Base-by-base conservation (phyloP, 192 early-diverging fungal genomes). In the Jimgerdemannia flammicorona region DNA sequence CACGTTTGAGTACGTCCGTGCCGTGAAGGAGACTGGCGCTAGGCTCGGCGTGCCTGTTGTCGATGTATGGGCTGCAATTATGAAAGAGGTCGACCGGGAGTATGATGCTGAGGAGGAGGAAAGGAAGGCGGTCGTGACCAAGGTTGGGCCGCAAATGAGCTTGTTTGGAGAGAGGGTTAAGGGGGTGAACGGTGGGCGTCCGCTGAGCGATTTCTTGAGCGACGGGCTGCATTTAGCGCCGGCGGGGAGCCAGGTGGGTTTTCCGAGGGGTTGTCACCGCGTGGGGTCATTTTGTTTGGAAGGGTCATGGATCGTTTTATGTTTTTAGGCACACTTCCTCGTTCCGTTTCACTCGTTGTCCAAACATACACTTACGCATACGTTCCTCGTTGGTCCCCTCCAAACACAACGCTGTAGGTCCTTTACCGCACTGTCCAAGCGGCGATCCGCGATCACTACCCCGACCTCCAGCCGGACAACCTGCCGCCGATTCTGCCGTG, bases 1-100 rank as follows among this genome's bases (percentile, higher is more conserved):
- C 49, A 87, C 90, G 0, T 14, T 59, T 6, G 8, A 0, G 49
- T 59, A 59, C 14, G 49, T 59, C 6, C 49, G 49, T 14, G 14
- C 14, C 49, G 49, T 14, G 49, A 59, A 14, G 49, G 49, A 2
- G 8, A 14, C 14, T 14, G 49, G 49, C 8, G 2, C 8, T 6
- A 59, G 14, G 14, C 6, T 59, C 14, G 49, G 49, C 8, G 49
- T 59, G 49, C 49, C 49, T 14, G 49, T 59, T 6, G 49, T 14
- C 6, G 49, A 59, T 59, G 0, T 59, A 14, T 59, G 49, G 49
- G 14, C 49, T 10, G 49, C 49, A 59, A 59, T 59, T 59, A 59
- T 59, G 49, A 59, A 59, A 14, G 49, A 59, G 14, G 49, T 59
- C 8, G 49, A 59, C 14, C 49, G 0, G 14, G 49, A 0, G 49